A percentile compares a stretch with the other conserved stretches of the same genome.
Evolutionary conservation across 2,329 filamentous ascomycete species (phyloP).

Genomic region (Fusarium drepaniforme): DNA sequence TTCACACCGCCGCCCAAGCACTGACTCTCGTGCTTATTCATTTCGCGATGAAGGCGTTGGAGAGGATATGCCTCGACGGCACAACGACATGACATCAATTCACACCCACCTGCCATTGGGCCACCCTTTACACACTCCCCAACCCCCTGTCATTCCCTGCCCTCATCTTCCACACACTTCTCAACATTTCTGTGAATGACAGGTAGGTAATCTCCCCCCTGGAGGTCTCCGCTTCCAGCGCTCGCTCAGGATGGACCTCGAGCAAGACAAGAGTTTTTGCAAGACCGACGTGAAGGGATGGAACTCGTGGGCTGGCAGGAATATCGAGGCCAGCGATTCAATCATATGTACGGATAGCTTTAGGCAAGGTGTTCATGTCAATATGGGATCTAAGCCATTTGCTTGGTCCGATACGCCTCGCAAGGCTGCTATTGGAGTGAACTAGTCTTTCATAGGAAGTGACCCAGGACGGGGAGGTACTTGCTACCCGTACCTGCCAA

Average conservation of each 20-base stretch:
- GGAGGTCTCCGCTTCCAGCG: not conserved
- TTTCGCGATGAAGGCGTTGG: not conserved
- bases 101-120: not conserved
- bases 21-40: not conserved
- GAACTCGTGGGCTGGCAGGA: not conserved
- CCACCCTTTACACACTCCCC: not conserved
- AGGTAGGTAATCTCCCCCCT: not conserved
- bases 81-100: not conserved
- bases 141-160: not conserved
- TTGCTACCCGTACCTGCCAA: too few species aligned
- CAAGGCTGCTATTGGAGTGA: not conserved
- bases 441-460: not conserved
- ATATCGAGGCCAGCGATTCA: not conserved
- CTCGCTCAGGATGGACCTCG: not conserved
- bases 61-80: not conserved
- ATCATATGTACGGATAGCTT: not conserved
- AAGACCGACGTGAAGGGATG: not conserved
- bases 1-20: not conserved
- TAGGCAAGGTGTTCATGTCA: not conserved
- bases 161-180: not conserved
- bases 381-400: not conserved
- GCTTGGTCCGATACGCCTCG: not conserved
- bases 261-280: not conserved
- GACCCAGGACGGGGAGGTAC: too few species aligned
- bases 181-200: not conserved